Conservation (phyloP, 306 rosid genomes). For the Glycine latifolia region DNA sequence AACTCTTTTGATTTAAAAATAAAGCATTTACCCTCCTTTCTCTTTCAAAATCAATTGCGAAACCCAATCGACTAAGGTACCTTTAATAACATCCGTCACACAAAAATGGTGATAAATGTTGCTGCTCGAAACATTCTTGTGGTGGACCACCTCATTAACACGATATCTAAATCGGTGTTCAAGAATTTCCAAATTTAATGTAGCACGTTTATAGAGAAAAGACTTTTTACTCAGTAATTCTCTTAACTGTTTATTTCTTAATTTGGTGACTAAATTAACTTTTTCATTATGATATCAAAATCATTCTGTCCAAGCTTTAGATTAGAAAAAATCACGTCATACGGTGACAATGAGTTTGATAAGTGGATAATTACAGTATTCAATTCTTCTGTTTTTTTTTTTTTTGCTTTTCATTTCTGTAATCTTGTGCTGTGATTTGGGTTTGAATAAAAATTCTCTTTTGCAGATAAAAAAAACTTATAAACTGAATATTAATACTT, state of each 20-base stretch:
- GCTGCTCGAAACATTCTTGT: not conserved
- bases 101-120: not conserved
- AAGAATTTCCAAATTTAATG: not conserved
- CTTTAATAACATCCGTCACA: not conserved
- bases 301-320: not conserved
- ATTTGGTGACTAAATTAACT: not conserved
- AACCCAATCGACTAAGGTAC: not conserved
- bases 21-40: not conserved
- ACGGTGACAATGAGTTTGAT: not conserved
- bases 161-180: not conserved
- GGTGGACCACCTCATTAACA: not conserved
- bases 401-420: no score
- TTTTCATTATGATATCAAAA: not conserved
- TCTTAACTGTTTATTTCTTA: not conserved
- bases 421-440: no score
- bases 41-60: not conserved
- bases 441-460: no score
- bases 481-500: no score
- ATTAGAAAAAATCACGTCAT: not conserved
- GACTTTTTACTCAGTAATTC: not conserved
- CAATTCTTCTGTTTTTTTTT: no score
- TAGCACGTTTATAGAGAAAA: not conserved
- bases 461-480: no score
- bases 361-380: not conserved
- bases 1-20: not conserved